Evolutionary conservation across 345 rosid genomes (phyloP).

Genomic region (Eucalyptus virginea): DNA sequence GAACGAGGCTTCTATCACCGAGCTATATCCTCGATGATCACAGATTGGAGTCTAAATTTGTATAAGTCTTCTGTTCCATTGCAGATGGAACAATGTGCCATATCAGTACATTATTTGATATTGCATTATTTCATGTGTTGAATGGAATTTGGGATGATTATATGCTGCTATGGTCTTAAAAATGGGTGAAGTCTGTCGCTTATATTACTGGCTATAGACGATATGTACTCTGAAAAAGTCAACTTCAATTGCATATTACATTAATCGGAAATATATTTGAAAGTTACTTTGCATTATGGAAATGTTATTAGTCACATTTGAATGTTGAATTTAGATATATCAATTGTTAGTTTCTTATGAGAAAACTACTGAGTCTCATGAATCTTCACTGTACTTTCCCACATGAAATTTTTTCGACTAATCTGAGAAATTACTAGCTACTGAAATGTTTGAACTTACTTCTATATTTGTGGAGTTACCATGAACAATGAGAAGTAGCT

Average conservation of each 20-base stretch:
- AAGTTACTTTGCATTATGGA: not conserved
- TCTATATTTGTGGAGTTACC: fast-evolving
- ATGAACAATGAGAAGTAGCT: not conserved
- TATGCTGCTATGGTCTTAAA: not conserved
- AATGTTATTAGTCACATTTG: not conserved
- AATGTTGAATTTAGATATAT: no score
- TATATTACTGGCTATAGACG: not conserved
- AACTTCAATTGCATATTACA: not conserved
- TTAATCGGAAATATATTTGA: no score
- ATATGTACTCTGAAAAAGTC: no score
- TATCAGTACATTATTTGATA: not conserved
- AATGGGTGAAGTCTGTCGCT: no score
- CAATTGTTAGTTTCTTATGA: not conserved
- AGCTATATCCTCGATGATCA: no score
- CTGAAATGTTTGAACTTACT: not conserved
- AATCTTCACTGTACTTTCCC: not conserved
- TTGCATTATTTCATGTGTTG: not conserved
- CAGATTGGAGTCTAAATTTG: no score
- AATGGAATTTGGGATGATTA: not conserved
- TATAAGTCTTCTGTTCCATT: no score
- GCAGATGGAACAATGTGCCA: not conserved
- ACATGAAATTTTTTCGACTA: no score
- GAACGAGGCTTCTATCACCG: no score
- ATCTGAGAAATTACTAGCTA: not conserved
- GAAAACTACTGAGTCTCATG: not conserved